phyloP scores from a whole-genome alignment of 768 basidiomycete genomes.

The Auriculariales sp. region DNA sequence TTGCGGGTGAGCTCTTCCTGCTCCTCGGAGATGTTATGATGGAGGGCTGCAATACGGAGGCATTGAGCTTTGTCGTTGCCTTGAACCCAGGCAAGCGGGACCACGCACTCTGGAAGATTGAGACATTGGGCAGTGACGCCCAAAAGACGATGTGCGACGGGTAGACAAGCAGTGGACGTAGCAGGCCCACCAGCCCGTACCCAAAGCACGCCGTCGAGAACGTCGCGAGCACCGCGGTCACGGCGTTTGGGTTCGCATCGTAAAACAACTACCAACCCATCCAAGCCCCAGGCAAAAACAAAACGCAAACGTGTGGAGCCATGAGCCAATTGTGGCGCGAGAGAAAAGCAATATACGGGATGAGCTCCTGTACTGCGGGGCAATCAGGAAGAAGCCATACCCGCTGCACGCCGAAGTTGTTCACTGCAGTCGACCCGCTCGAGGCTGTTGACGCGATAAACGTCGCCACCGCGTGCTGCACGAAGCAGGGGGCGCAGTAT shows the following conservation, averaged over 20 bases:
- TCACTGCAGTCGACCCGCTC: slow-evolving; percentile 35
- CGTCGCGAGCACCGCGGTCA: slow-evolving; percentile 43
- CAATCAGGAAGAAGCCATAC: slow-evolving; percentile 15
- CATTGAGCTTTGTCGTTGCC: too few relatives aligned
- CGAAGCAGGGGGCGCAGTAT: background rate
- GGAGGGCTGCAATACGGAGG: background rate
- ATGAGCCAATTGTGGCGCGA: too few relatives aligned
- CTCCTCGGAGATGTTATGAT: background rate
- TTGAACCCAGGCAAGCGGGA: background rate
- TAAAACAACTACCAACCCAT: slow-evolving; percentile 56
- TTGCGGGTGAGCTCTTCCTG: background rate
- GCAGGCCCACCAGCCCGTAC: slow-evolving; percentile 43
- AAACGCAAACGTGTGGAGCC: too few relatives aligned
- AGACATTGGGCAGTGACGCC: slow-evolving; percentile 7
- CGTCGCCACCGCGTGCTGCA: slow-evolving; percentile 41
- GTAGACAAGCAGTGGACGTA: slow-evolving; percentile 44
- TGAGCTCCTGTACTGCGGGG: too few relatives aligned
- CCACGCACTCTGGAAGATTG: slow-evolving; percentile 5
- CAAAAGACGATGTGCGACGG: slow-evolving; percentile 9
- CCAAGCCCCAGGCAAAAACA: too few relatives aligned
- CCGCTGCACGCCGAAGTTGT: slow-evolving; percentile 46
- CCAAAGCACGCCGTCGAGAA: slow-evolving; percentile 17
- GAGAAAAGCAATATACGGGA: too few relatives aligned
- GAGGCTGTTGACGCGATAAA: slow-evolving; percentile 44
- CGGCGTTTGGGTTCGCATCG: slow-evolving; percentile 36